Conservation (phyloP, 2,329 filamentous ascomycete genomes). For the Fusarium sambucinum region DNA sequence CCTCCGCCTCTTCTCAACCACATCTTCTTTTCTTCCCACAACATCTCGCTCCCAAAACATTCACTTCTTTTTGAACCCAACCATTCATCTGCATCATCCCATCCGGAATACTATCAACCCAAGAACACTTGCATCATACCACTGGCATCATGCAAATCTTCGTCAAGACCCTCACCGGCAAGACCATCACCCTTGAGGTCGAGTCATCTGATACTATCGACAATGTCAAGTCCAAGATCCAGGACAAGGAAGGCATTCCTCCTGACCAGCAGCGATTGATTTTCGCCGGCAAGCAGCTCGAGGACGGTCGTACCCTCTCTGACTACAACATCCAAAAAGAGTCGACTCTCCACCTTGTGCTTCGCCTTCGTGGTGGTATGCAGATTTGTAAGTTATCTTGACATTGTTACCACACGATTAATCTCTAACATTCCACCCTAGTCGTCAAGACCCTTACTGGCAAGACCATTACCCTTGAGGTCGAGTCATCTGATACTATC, state of each 20-base stretch:
- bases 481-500: constrained; percentile 90
- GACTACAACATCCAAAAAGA: constrained; percentile 72
- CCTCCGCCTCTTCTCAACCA: constrained; percentile 41
- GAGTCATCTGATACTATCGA: constrained; percentile 94
- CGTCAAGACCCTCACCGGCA: constrained; percentile 94
- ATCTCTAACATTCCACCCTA: neutral
- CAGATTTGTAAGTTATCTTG: constrained; percentile 68
- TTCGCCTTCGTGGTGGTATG: constrained; percentile 77
- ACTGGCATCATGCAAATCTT: constrained; percentile 90
- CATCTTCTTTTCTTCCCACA: constrained; percentile 25
- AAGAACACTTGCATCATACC: constrained; percentile 47
- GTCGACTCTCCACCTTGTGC: constrained; percentile 79
- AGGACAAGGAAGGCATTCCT: constrained; percentile 98
- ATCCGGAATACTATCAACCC: constrained; percentile 34
- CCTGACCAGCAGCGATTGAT: constrained; percentile 97
- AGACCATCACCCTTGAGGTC: constrained; percentile 71
- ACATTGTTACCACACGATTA: neutral
- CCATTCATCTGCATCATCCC: constrained; percentile 10
- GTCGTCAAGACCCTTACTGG: constrained; percentile 87
- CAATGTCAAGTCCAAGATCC: constrained; percentile 98
- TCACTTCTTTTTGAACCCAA: constrained; percentile 27
- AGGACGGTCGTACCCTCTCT: constrained; percentile 78
- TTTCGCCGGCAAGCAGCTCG: constrained; percentile 96
- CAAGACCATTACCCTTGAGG: constrained; percentile 94
- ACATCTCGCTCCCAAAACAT: constrained; percentile 24